Evolutionary conservation across 176 grass and related monocot species (phyloP), one percentile per base, ranked within the genome.

Genomic region (Aegilops sharonensis): DNA sequence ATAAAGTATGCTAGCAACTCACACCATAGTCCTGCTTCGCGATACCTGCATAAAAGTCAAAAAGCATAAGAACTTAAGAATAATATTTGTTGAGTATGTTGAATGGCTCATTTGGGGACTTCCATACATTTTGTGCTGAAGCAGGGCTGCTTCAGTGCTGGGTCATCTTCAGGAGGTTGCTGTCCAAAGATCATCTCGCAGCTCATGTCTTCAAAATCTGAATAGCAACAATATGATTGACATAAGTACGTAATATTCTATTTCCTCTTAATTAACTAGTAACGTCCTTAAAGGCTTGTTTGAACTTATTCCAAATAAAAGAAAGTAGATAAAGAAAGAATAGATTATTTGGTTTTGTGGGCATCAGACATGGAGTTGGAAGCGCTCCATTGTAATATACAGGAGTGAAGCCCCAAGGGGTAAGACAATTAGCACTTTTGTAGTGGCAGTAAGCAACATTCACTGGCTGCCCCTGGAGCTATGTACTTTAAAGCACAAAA

Each of bases 181-280:
- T 93, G 85, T 82, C 97, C 97, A 90, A 99, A 99, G 67, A 93
- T 93, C 85, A 99, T 99, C 90, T 99, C 94, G 76, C 97, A 99
- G 81, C 97, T 99, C 94, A 94, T 97, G 75, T 99, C 97, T 85
- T 99, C 94, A 87, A 97, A 99, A 93, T 99, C 97, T 99, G 85
- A 86, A 87, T 34, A 69, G 18, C 60, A 85, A 75, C 54, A 63
- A 85, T 79, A 68, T 75, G 85, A 27, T 85, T 72, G 6, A 60
- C 32, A n/a, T 87, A 83, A 89, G 84, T 87, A 68, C 48, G 67
- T 76, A 86, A 5, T 64, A 35, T 79, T 83, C n/a, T 30, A 59
- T 83, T 77, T 31, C 10, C 69, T 61, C 11, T 42, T 61, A 87
- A 36, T 82, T 76, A 52, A 76, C 61, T 82, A 76, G 54, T 68